These are phyloP conservation scores for Talinum fruticosum DNA, from an alignment of 148 eudicot species.

Conservation along the genomic window DNA sequence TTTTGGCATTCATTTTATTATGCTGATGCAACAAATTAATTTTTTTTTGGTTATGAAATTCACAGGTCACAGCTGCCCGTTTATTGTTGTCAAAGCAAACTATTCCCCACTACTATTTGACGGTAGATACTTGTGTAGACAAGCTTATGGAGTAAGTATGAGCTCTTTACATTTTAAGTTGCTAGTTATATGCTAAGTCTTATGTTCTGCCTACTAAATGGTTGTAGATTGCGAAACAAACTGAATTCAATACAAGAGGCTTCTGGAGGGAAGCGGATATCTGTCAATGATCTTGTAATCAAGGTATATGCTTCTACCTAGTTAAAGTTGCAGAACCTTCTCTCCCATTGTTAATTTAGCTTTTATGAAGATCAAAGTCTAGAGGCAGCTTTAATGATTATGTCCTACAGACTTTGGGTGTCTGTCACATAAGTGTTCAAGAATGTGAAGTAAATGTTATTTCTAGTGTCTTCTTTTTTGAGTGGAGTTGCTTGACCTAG, in stretches of 20 bases:
- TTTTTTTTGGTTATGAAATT: conserved; percentile 16
- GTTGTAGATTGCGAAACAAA: conserved; percentile 58
- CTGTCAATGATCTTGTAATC: conserved; percentile 91
- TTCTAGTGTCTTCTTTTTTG: not conserved
- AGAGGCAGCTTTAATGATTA: not conserved
- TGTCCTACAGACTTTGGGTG: too few relatives aligned
- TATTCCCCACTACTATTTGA: conserved; percentile 80
- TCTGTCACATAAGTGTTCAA: too few relatives aligned
- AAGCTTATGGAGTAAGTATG: conserved; percentile 83
- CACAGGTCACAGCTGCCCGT: conserved; percentile 81
- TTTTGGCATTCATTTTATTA: not conserved
- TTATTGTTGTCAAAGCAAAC: conserved; percentile 81
- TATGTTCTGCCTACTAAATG: conserved; percentile 2
- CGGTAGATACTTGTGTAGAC: conserved; percentile 85
- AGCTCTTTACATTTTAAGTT: not conserved
- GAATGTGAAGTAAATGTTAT: not conserved
- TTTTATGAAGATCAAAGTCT: not conserved
- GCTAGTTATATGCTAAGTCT: not conserved
- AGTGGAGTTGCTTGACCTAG: not conserved
- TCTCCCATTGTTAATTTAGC: not conserved
- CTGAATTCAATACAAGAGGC: conserved; percentile 85
- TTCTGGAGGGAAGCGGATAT: conserved; percentile 90
- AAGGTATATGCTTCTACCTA: conserved; percentile 50
- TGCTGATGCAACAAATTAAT: conserved; percentile 13
- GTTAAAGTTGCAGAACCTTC: not conserved